Conservation (phyloP, 1,284 basidiomycete genomes). For the Naganishia liquefaciens region DNA sequence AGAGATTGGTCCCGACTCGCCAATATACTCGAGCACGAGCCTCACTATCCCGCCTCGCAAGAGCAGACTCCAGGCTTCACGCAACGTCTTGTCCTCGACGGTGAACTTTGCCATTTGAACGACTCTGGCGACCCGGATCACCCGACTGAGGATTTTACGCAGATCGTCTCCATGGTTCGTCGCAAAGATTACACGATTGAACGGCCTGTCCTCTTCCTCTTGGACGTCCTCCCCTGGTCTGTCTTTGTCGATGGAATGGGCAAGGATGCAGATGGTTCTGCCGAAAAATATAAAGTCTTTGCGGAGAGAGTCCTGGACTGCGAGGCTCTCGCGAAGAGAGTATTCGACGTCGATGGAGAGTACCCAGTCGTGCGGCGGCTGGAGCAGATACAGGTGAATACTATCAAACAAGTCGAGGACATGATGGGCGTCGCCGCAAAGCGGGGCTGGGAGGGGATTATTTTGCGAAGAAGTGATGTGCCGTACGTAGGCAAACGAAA, state of each 20-base stretch:
- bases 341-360: constrained; percentile 4
- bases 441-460: constrained; percentile 51
- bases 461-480: constrained; percentile 44
- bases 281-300: constrained; percentile 37
- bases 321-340: constrained; percentile 35
- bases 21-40: constrained; percentile 15
- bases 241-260: constrained; percentile 35
- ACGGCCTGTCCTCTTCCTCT: constrained; percentile 44
- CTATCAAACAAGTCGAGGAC: constrained; percentile 39
- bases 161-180: constrained; percentile 43
- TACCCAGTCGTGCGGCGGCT: constrained; percentile 37
- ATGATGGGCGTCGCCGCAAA: constrained; percentile 43
- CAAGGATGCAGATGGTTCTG: constrained; percentile 1
- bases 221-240: constrained; percentile 46
- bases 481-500: constrained; percentile 46
- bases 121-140: neutral
- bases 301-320: constrained; percentile 37
- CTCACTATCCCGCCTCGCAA: neutral
- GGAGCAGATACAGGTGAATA: constrained; percentile 39
- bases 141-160: constrained; percentile 45
- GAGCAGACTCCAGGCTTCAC: constrained; percentile 7
- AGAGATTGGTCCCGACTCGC: constrained; percentile 6
- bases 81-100: constrained; percentile 51
- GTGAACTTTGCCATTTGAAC: constrained; percentile 49
- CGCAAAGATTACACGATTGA: constrained; percentile 36